Base-by-base conservation (phyloP, 164 flowering plant species). In the Vitis rotundifolia region DNA sequence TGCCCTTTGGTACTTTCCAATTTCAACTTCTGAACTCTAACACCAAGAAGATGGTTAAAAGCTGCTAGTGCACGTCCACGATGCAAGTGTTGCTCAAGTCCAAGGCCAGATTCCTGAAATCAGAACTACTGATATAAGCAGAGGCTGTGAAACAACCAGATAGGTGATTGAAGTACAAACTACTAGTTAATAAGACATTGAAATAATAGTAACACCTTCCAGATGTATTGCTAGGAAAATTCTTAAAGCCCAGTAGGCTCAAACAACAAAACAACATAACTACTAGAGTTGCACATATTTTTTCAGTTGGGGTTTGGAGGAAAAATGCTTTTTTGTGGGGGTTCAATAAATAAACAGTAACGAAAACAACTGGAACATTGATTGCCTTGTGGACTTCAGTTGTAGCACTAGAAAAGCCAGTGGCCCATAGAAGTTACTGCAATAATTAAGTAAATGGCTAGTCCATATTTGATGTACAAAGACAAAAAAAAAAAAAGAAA, bases 41-140 rank as follows among this genome's bases (percentile, higher is more conserved):
- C 72, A 59, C 74, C 77, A 62, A 95, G 89, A 72, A 95, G 84
- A 72, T 88, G 90, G 66, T 82, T 88, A 69, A 95, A 89, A 79
- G 97, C 98, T 63, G 93, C 97, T 68, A 95, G 72, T 49, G 98
- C 86, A 76, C 97, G 97, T 22, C 99, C 99, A 70, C 99, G 96
- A 76, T 93, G 94, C 81, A 95, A 85, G 75, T 91, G 88, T 66
- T 91, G 97, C 81, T 95, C 98, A 75, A 93, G 84, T 53, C 97
- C 94, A 75, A 75, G 78, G 73, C 85, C 87, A 64, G 82, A 67
- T 72, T 82, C 94, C 99, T 95, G 86, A 80, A 66, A 60, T 76
- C 54, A 74, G 26, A 48, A 44, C 49, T 18, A 64, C 50, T 53
- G 54, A 63, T 57, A 75, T 6, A 16, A 56, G 14, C 10, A 29